Base-by-base conservation (phyloP, 2,329 filamentous ascomycete species). In the Catunica adiposa region DNA sequence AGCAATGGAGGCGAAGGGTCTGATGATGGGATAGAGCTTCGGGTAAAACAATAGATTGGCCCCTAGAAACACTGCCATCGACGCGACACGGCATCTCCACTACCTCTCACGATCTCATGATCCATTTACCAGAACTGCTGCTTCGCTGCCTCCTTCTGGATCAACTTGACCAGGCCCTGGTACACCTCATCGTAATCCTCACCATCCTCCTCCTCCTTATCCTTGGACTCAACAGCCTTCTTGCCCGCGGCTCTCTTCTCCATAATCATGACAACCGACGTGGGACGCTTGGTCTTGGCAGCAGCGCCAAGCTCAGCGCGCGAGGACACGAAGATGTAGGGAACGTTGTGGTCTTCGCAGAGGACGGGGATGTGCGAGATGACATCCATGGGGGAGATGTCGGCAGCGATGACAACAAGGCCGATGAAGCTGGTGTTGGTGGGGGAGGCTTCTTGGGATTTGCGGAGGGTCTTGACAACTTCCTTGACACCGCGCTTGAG, bases 401-500 rank as follows among this genome's bases (percentile, higher is more conserved):
- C 92, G 64, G 87, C 92, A 37, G 92, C 92, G 63, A 98, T 87
- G 68, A 98, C 76, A 64, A 96, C 88, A 62, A 98, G 78, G 62
- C 82, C 78, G 47, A 86, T 82, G 65, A 82, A 75, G 55, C 77
- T 69, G 54, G 78, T 74, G 66, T 79, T 73, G 61, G 79, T 77
- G 59, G 80, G 77, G n/a, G 80, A 78, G 57, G 82, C 78, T 63
- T 80, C 70, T 57, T 86, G 77, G 14, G 88, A 90, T 75, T 97
- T 97, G 74, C 92, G 89, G 64, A 98, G 86, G 34, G 89, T 85
- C 75, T 98, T 98, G 73, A 97, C 89, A 66, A 95, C 90, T 74
- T 98, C 92, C 73, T 98, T 98, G 62, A 98, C 92, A 67, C 92
- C 92, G 66, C 92, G 89, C 75, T 95, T 94, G 66, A 98, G 85